Evolutionary conservation across 139 green algal genomes (phyloP).

Genomic region (Ettlia oleoabundans): DNA sequence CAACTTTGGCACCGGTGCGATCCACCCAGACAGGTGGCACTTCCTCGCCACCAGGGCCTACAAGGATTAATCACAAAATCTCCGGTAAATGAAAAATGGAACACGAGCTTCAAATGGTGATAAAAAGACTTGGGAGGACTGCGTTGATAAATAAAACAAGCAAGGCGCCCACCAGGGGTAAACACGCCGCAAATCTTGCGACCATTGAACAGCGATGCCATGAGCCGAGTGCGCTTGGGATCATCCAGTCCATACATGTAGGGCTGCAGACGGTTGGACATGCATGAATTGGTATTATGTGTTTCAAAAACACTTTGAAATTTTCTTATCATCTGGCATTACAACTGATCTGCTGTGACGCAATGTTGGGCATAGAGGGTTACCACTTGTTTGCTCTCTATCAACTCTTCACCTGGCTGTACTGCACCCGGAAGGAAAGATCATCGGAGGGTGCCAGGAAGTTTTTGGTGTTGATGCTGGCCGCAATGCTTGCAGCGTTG

Average conservation of each 20-base stretch:
- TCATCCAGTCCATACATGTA: slow-evolving; percentile 71
- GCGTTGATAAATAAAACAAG: too few relatives aligned
- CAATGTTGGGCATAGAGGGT: not conserved
- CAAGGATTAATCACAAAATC: not conserved
- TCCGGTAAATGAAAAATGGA: not conserved
- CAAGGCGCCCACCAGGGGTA: slow-evolving; percentile 70
- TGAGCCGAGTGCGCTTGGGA: slow-evolving; percentile 55
- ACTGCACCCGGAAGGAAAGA: slow-evolving; percentile 77
- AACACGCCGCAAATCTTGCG: slow-evolving; percentile 93
- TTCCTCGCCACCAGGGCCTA: slow-evolving; percentile 72
- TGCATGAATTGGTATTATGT: not conserved
- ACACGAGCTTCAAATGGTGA: not conserved
- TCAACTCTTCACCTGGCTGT: slow-evolving; percentile 29
- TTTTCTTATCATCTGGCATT: too few relatives aligned
- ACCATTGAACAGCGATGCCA: slow-evolving; percentile 77
- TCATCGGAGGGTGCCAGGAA: slow-evolving; percentile 78
- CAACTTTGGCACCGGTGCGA: slow-evolving; percentile 85
- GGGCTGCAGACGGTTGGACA: slow-evolving; percentile 35
- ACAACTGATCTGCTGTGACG: too few relatives aligned
- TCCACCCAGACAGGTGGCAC: slow-evolving; percentile 95
- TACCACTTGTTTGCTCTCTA: not conserved
- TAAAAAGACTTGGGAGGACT: not conserved
- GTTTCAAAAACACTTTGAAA: too few relatives aligned
- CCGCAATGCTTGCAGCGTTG: slow-evolving; percentile 61
- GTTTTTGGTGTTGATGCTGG: slow-evolving; percentile 72